phyloP scores from a whole-genome alignment of 305 asterid species.

The Coffea humblotiana region DNA sequence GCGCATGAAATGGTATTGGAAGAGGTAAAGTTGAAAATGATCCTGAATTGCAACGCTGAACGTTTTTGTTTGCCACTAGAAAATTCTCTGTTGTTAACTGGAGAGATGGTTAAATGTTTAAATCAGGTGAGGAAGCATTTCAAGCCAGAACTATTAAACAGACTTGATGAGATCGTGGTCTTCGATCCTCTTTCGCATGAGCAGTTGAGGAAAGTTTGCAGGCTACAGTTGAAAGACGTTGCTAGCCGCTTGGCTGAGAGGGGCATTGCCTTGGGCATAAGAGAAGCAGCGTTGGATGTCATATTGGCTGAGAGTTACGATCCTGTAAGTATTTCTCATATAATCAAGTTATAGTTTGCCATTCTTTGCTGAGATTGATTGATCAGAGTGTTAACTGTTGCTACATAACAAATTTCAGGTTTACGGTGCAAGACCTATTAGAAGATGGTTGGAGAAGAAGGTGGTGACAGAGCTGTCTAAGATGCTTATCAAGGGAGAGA shows the following conservation, averaged over 20 bases:
- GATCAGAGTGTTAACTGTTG: background rate
- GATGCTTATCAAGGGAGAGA: conserved; percentile 76
- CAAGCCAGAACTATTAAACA: conserved; percentile 82
- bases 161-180: conserved; percentile 85
- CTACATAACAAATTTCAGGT: conserved; percentile 35
- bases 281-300: conserved; percentile 71
- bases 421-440: conserved; percentile 81
- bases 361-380: background rate
- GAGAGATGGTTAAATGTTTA: background rate
- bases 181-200: conserved; percentile 88
- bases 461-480: conserved; percentile 83
- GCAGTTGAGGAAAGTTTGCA: conserved; percentile 72
- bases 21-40: conserved; percentile 42
- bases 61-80: background rate
- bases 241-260: conserved; percentile 76
- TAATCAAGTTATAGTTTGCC: background rate
- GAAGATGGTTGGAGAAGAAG: conserved; percentile 88
- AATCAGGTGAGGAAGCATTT: conserved; percentile 79
- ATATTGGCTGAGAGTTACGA: conserved; percentile 74
- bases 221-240: conserved; percentile 74
- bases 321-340: conserved; percentile 50
- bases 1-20: conserved; percentile 89
- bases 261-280: conserved; percentile 82
- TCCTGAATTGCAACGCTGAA: background rate
- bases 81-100: background rate